Conservation (phyloP, 345 rosid genomes). For the Salix purpurea region DNA sequence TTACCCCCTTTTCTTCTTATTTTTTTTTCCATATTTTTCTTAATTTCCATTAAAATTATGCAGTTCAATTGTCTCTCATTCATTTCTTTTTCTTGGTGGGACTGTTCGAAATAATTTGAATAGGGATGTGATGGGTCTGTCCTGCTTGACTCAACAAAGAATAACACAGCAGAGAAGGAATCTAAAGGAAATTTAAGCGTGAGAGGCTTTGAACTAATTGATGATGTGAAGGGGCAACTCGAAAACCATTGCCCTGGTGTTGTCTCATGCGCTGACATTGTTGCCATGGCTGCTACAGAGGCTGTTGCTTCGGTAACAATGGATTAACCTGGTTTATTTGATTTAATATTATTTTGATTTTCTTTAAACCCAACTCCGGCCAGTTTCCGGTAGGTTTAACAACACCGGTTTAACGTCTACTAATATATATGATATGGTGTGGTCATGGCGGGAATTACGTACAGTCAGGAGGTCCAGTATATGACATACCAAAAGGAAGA, state of each 20-base stretch:
- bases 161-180: slow-evolving; percentile 87
- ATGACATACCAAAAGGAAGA: slow-evolving; percentile 89
- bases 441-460: background rate
- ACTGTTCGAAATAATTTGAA: too few relatives aligned
- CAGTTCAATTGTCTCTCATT: too few relatives aligned
- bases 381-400: too few relatives aligned
- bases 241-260: slow-evolving; percentile 86
- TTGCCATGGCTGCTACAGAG: slow-evolving; percentile 96
- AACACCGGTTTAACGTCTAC: background rate
- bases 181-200: slow-evolving; percentile 83
- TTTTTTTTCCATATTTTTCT: background rate
- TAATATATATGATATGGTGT: background rate
- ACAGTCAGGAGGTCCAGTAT: slow-evolving; percentile 77
- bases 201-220: slow-evolving; percentile 76
- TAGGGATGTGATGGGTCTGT: slow-evolving; percentile 92
- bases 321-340: too few relatives aligned
- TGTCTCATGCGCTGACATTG: slow-evolving; percentile 88
- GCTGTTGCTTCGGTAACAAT: slow-evolving; percentile 63
- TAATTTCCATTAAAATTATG: too few relatives aligned
- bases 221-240: slow-evolving; percentile 63
- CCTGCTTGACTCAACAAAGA: slow-evolving; percentile 76
- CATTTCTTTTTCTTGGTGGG: background rate
- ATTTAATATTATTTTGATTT: too few relatives aligned
- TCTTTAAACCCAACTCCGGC: too few relatives aligned
- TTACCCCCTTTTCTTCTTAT: background rate